These are phyloP conservation scores for Achaetomiella virescens DNA, from an alignment of 495 filamentous ascomycete genomes.

Conservation along the genomic window DNA sequence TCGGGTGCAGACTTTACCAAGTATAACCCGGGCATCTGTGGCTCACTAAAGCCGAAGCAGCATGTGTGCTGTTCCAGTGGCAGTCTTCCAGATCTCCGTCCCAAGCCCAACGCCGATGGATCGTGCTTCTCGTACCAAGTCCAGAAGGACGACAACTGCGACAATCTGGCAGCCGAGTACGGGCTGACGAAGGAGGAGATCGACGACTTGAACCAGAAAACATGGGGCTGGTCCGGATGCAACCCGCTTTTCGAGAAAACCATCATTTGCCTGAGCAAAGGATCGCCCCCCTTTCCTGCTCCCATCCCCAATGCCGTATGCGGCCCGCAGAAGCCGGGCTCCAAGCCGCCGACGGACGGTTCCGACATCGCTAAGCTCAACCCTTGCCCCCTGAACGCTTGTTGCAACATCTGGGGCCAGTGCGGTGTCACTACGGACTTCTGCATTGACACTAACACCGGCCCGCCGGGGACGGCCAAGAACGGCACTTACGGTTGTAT, in stretches of 20 bases:
- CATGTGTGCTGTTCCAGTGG: constrained; percentile 27
- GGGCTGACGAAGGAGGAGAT: constrained; percentile 26
- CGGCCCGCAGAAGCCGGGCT: constrained; percentile 27
- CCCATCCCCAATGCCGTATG: constrained; percentile 32
- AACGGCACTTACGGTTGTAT: constrained; percentile 38
- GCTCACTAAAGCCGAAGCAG: constrained; percentile 29
- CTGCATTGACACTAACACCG: constrained; percentile 28
- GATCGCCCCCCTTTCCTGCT: constrained; percentile 35
- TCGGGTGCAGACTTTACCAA: constrained; percentile 33
- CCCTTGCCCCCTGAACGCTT: constrained; percentile 32
- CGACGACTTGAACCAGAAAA: constrained; percentile 30
- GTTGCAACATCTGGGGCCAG: constrained; percentile 39
- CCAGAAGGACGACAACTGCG: constrained; percentile 24
- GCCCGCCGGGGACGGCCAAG: constrained; percentile 33
- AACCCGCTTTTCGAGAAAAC: constrained; percentile 18
- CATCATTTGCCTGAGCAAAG: constrained; percentile 37
- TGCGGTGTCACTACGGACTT: constrained; percentile 44
- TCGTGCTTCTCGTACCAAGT: constrained; percentile 27
- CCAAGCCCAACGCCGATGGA: constrained; percentile 33
- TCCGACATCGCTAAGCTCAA: constrained; percentile 22
- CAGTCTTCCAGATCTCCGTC: constrained; percentile 18
- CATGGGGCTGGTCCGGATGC: constrained; percentile 42
- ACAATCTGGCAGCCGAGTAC: constrained; percentile 12
- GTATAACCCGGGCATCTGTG: constrained; percentile 37
- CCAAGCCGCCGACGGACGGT: constrained; percentile 6